Evolutionary conservation across 306 rosid species (phyloP), one percentile per base, ranked within the genome.

Genomic region (Gynostemma pentaphyllum): DNA sequence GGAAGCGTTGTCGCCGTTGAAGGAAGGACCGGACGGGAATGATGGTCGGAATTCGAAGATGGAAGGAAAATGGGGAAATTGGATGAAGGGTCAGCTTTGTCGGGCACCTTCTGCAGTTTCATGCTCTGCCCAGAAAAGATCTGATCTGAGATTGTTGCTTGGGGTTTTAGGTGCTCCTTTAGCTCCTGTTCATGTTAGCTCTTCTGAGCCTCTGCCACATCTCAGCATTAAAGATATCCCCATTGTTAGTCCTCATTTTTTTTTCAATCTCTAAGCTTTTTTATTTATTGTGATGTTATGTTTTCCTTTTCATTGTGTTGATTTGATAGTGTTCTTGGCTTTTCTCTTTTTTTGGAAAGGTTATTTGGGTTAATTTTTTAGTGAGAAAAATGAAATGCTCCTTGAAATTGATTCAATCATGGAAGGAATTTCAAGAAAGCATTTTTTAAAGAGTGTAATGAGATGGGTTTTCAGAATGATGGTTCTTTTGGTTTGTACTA

Each of bases 81-180:
- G 99, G 99, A 86, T 84, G 96, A 92, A 76, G 75, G 95, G 90
- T 0, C 86, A 85, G 60, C 86, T 88, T 9, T 75, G 88, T 14
- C 70, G 96, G 61, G 76, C 96, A 8, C 94, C 95, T 22, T 85
- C 95, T 1, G 49, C 70, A 0, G 90, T 84, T 7, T 69, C 91
- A 1, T 81, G 89, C 64, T 73, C 89, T 11, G 78, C 87, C 16
- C 82, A 72, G 50, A 88, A 86, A 54, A 76, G 80, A 61, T 88
- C 98, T 72, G 98, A 92, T 92, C 95, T 92, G 82, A 84, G 98
- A 68, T 67, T 92, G 68, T 62, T 92, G 68, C 95, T 92, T 30
- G 96, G 98, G 28, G 98, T 92, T 13, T 64, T 92, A 78, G 98
- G 96, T 64, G 98, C 98, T 15, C 98, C 98, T 13, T 82, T 92